Evolutionary conservation across 208 protist genomes (phyloP).

Genomic region (Willaertia magna): DNA sequence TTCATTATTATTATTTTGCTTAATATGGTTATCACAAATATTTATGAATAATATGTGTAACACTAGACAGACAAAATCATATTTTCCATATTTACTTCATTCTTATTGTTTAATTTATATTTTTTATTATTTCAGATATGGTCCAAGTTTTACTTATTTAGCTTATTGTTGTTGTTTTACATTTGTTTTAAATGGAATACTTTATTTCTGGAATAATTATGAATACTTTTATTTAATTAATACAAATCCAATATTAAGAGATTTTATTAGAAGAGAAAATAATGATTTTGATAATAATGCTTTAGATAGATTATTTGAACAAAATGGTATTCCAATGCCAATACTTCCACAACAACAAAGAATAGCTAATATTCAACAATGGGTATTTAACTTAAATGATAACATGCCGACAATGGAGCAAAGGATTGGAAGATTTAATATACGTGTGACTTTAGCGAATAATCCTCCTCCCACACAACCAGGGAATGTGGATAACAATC

Average conservation of each 20-base stretch:
- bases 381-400: not conserved
- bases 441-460: not conserved
- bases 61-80: not conserved
- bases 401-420: not conserved
- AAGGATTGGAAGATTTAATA: not conserved
- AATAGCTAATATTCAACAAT: not conserved
- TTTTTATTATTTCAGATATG: not conserved
- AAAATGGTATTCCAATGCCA: not conserved
- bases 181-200: not conserved
- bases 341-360: not conserved
- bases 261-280: not conserved
- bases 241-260: not conserved
- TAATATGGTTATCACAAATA: not conserved
- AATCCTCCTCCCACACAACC: too few relatives aligned
- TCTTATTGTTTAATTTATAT: not conserved
- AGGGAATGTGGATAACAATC: too few relatives aligned
- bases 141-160: not conserved
- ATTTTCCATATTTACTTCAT: not conserved
- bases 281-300: not conserved
- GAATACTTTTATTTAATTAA: not conserved
- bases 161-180: not conserved
- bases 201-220: not conserved
- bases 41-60: not conserved
- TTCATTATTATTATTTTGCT: not conserved
- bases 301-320: not conserved